A percentile compares a stretch with the other conserved stretches of the same genome.
phyloP scores from a whole-genome alignment of 331 rosid species.

The Cydonia oblonga region DNA sequence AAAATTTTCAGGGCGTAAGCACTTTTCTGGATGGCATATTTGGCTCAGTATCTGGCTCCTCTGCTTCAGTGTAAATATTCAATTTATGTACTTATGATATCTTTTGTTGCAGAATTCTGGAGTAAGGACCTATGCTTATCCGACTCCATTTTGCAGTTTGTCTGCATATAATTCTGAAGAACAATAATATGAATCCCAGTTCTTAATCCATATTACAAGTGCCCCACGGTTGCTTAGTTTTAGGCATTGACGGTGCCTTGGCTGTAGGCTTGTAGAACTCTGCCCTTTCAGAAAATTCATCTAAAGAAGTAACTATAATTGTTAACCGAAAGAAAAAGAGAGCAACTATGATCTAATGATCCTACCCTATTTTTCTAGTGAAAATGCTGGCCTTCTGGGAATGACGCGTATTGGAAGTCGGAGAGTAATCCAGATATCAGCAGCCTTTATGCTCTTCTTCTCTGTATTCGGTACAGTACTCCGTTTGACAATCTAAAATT shows the following conservation, averaged over 20 bases:
- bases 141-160: neutral
- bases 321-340: neutral
- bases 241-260: neutral
- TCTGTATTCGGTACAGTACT: conserved; percentile 53
- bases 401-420: conserved; percentile 78
- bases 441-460: conserved; percentile 82
- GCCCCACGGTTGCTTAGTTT: neutral
- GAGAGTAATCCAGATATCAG: conserved; percentile 65
- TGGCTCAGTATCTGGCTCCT: conserved; percentile 61
- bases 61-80: conserved; percentile 75
- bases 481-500: neutral
- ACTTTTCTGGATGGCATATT: conserved; percentile 67
- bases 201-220: neutral
- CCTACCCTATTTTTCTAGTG: conserved; percentile 28
- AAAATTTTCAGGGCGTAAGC: conserved; percentile 53
- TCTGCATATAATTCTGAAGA: neutral
- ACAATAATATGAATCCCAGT: neutral
- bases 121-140: neutral
- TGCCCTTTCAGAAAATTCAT: neutral
- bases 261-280: neutral
- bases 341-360: conserved; percentile 11
- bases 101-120: neutral
- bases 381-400: conserved; percentile 87
- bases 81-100: neutral
- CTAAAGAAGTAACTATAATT: neutral